Base-by-base conservation (phyloP, 1,284 basidiomycete genomes). In the Ganoderma meredithae region DNA sequence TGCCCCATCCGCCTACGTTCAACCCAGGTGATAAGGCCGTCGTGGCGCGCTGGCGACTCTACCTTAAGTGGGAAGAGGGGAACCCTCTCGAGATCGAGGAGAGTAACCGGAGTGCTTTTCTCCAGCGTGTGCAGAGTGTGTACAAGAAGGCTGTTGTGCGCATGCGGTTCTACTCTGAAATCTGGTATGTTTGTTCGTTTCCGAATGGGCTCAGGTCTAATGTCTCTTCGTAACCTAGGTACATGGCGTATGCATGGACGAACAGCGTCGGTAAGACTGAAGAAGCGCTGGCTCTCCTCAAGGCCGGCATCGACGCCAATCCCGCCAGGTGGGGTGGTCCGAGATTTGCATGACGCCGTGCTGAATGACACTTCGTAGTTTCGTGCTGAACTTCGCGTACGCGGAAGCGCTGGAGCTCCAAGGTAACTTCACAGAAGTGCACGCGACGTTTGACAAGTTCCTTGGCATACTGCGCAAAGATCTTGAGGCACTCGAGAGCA, bases 41-140 rank as follows among this genome's bases (percentile, higher is more conserved):
- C 41, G 89, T 96, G 5, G 89, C 90, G 25, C 89, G 89, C 17
- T 99, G 98, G 98, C 95, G 95, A 74, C 84, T 87, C 2, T 99
- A 98, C 78, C 82, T 99, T 62, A 95, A 95, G 75, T 99, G 95
- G 95, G 98, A 99, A 81, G 95, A 98, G 79, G 86, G 87, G 72
- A 99, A 99, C 76, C 98, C 97, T 1, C 84, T 98, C 52, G 94
- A 96, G 78, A 88, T 98, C 64, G 95, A 97, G 71, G 97, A 98
- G 65, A 87, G 89, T 72, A 96, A 99, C 72, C 84, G 87, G 63
- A 79, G 83, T 1, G 85, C 85, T 6, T 79, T 97, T 43, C 85
- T 91, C 61, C 84, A 84, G 22, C 88, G 97, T 40, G 85, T 98
- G 8, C 88, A 91, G 71, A 90, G 91, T 60, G 95, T 96, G 2